Conservation (phyloP, 768 basidiomycete genomes). For the Hypsizygus marmoreus region DNA sequence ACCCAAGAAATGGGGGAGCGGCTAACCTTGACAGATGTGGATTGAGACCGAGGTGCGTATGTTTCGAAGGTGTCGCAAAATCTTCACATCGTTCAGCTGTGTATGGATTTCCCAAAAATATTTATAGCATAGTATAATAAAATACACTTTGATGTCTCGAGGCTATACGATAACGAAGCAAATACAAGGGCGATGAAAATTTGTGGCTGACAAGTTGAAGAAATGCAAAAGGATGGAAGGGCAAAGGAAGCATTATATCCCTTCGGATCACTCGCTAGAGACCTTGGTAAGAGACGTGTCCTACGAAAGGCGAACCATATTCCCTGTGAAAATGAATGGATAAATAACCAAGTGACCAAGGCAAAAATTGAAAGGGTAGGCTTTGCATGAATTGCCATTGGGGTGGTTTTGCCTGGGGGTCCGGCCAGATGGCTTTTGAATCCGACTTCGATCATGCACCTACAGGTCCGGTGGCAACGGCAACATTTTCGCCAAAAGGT, state of each 20-base stretch:
- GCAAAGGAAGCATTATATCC: slow-evolving; percentile 18
- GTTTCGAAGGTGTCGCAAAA: no score
- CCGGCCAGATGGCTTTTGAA: slow-evolving; percentile 2
- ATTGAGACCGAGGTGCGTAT: no score
- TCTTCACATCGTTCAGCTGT: no score
- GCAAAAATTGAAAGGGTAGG: slow-evolving; percentile 24
- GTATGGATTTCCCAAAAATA: slow-evolving; percentile 19
- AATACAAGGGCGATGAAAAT: slow-evolving; percentile 31
- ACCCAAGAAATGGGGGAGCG: no score
- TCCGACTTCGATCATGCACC: slow-evolving; percentile 37
- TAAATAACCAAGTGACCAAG: slow-evolving; percentile 44
- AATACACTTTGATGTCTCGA: slow-evolving; percentile 39
- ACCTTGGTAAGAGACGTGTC: slow-evolving; percentile 11
- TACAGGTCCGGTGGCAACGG: slow-evolving; percentile 48
- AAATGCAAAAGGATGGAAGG: slow-evolving; percentile 9
- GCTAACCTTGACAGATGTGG: no score
- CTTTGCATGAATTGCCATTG: slow-evolving; percentile 14
- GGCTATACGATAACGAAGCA: slow-evolving; percentile 34
- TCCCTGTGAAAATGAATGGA: slow-evolving; percentile 37
- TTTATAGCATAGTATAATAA: slow-evolving; percentile 38
- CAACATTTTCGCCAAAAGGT: slow-evolving; percentile 61
- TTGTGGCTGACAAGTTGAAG: slow-evolving; percentile 9
- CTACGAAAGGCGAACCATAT: slow-evolving; percentile 14
- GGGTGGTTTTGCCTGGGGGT: slow-evolving; percentile 10
- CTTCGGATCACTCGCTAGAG: slow-evolving; percentile 13